Conservation (phyloP, 2,329 filamentous ascomycete species). For the Xylaria sp. region DNA sequence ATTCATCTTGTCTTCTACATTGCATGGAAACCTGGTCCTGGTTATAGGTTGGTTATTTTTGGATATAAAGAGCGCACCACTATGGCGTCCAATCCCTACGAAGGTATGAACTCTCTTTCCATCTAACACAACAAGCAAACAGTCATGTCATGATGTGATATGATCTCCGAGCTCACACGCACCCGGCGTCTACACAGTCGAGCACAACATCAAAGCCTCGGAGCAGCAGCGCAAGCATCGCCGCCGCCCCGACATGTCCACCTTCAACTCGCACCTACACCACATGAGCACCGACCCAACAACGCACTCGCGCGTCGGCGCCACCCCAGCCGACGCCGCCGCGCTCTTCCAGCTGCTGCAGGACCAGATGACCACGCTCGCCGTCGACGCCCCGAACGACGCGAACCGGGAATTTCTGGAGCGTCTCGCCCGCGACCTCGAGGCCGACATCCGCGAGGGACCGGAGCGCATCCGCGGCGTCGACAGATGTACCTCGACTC, state of each 20-base stretch:
- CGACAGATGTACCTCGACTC: slow-evolving; percentile 62
- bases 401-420: slow-evolving; percentile 58
- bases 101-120: slow-evolving; percentile 35
- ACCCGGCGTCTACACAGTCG: slow-evolving; percentile 51
- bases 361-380: slow-evolving; percentile 62
- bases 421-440: slow-evolving; percentile 54
- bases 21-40: no score
- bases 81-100: slow-evolving; percentile 44
- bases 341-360: slow-evolving; percentile 64
- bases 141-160: no score
- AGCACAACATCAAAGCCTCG: slow-evolving; percentile 64
- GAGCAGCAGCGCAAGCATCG: slow-evolving; percentile 46
- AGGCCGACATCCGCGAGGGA: slow-evolving; percentile 58
- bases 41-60: no score
- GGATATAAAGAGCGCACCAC: not conserved
- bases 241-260: slow-evolving; percentile 67
- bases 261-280: slow-evolving; percentile 64
- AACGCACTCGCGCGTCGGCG: slow-evolving; percentile 60
- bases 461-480: slow-evolving; percentile 61
- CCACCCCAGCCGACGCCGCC: slow-evolving; percentile 64
- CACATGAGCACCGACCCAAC: slow-evolving; percentile 51
- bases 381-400: slow-evolving; percentile 53
- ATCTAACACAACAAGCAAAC: not conserved
- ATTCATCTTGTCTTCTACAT: not conserved
- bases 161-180: not conserved